Percentiles rank a stretch among this genome's conserved stretches.
Evolutionary conservation across 768 basidiomycete species (phyloP).

Genomic region (Pleurotus cornucopiae): DNA sequence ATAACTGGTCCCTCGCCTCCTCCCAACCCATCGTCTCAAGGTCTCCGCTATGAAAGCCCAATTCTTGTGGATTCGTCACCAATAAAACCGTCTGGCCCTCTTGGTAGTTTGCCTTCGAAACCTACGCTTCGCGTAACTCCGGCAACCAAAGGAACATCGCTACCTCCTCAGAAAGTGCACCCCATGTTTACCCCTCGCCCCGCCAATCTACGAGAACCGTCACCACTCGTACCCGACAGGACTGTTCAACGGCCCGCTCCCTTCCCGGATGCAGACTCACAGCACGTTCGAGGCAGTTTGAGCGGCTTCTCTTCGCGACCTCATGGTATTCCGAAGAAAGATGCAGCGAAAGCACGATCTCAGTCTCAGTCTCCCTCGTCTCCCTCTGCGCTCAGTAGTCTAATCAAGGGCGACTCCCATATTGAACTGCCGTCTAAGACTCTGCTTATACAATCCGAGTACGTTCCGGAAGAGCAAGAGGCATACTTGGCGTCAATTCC

Average conservation of each 20-base stretch:
- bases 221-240: conserved; percentile 8
- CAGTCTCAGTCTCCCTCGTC: background rate
- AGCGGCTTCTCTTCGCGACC: conserved; percentile 11
- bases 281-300: conserved; percentile 63
- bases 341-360: too few relatives aligned
- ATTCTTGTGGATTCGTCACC: conserved; percentile 5
- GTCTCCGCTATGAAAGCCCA: conserved; percentile 1
- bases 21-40: background rate
- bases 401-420: background rate
- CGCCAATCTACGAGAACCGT: conserved; percentile 14
- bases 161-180: conserved; percentile 28
- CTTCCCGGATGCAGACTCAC: conserved; percentile 45
- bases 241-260: conserved; percentile 23
- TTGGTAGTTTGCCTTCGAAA: background rate
- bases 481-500: conserved; percentile 22
- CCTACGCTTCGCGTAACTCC: background rate
- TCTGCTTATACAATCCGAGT: background rate
- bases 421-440: too few relatives aligned
- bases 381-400: conserved; percentile 8
- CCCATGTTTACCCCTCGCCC: conserved; percentile 41
- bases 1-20: background rate
- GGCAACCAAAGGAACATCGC: background rate
- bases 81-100: background rate
- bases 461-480: conserved; percentile 5
- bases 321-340: background rate